A percentile compares a stretch with the other conserved stretches of the same genome.
phyloP scores from a whole-genome alignment of 768 basidiomycete species.

The Sarcomyxa edulis region DNA sequence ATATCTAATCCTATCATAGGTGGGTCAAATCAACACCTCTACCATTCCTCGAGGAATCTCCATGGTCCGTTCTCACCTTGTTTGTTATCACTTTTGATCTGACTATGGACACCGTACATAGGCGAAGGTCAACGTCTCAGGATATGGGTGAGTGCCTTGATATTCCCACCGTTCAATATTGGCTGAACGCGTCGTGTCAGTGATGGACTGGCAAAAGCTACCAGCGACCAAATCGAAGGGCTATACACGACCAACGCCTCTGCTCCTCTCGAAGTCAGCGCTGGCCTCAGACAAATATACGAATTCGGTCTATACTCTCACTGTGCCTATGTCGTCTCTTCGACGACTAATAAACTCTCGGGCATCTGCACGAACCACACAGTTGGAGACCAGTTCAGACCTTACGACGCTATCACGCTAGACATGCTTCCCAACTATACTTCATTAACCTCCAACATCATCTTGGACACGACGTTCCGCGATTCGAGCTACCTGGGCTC shows the following conservation, averaged over 20 bases:
- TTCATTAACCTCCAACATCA: conserved; percentile 44
- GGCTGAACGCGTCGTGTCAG: conserved; percentile 24
- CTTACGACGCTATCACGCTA: conserved; percentile 55
- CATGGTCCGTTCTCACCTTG: conserved; percentile 46
- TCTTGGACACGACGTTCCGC: conserved; percentile 47
- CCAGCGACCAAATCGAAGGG: conserved; percentile 52
- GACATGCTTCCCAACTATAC: conserved; percentile 70
- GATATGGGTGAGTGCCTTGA: conserved; percentile 51
- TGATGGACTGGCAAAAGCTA: conserved; percentile 40
- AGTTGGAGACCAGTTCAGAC: conserved; percentile 53
- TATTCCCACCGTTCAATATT: conserved; percentile 4
- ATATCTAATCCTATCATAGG: conserved; percentile 35
- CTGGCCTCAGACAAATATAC: conserved; percentile 68
- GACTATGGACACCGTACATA: conserved; percentile 19
- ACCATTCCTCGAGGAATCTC: conserved; percentile 64
- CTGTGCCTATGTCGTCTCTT: conserved; percentile 72
- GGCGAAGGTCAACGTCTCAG: conserved; percentile 67
- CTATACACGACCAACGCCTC: conserved; percentile 67
- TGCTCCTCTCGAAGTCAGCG: conserved; percentile 47
- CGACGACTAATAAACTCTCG: conserved; percentile 42
- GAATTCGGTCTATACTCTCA: conserved; percentile 79
- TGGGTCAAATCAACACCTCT: conserved; percentile 80
- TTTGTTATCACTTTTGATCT: background rate
- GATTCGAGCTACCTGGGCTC: conserved; percentile 59
- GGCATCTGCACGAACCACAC: conserved; percentile 62